Base-by-base conservation (phyloP, 257 asterid species). In the Pogostemon cablin region DNA sequence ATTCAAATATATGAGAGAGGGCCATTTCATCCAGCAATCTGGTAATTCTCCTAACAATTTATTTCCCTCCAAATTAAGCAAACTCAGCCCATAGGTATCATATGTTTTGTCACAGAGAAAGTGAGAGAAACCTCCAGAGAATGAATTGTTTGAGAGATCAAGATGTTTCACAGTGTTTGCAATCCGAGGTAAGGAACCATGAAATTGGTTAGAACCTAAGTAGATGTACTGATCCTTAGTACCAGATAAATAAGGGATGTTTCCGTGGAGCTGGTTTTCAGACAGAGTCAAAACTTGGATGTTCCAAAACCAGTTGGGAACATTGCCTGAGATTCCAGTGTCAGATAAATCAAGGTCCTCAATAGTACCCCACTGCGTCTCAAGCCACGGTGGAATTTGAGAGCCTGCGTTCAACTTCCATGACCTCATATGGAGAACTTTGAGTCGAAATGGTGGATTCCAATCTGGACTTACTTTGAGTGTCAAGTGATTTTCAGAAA, bases 21-120 rank as follows among this genome's bases (percentile, higher is more conserved):
- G 57, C 80, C 81, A 78, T 9, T 62, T 69, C 78, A 62, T 69
- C 78, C 72, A 83, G 53, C 85, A 80, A 61, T 75, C 75, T 3
- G 84, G 83, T 25, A 80, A 53, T 42, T 72, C 63, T 37, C 77
- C 77, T 3, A 46, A 39, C 4, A 78, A 69, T n/a, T 0, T 61
- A 66, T 83, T 83, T 52, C 70, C 60, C 3, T 77, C 79, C 4
- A 78, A 55, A 47, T 62, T 35, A 57, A 83, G 82, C 39, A 49
- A 15, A 40, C 4, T 0, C 10, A 68, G 3, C 0, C 3, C 3
- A 49, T 68, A 35, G 8, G 69, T 34, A 41, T 39, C 49, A 17
- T 44, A 37, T 3, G 7, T 8, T 5, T 3, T 56, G 9, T 43
- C 53, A 10, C 85, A 81, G 6, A 80, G 55, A 60, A 83, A 25